A percentile compares a stretch with the other conserved stretches of the same genome.
Evolutionary conservation across 805 yeast genomes (phyloP).

Genomic region (Kodamaea hsintzibuensis): DNA sequence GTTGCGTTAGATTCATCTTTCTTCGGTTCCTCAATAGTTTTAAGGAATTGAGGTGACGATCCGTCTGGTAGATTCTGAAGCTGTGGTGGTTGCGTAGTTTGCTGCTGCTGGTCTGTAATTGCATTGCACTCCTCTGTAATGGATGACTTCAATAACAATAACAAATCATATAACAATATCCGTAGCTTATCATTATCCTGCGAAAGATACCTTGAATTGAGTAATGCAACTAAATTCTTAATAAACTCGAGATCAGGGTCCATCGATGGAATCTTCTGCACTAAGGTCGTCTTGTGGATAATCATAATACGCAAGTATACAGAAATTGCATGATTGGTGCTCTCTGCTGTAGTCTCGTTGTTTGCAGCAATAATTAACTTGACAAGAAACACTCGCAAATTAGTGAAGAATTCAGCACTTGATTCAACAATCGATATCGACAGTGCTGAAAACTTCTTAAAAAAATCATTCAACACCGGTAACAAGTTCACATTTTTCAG

Average conservation of each 20-base stretch:
- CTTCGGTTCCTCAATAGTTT: background rate
- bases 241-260: slow-evolving; percentile 49
- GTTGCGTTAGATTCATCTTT: background rate
- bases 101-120: background rate
- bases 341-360: slow-evolving; percentile 1
- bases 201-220: slow-evolving; percentile 43
- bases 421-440: slow-evolving; percentile 23
- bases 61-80: background rate
- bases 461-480: slow-evolving; percentile 43
- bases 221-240: slow-evolving; percentile 46
- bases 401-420: slow-evolving; percentile 22
- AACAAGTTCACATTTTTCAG: slow-evolving; percentile 24
- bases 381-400: slow-evolving; percentile 21
- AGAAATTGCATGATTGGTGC: slow-evolving; percentile 36
- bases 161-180: slow-evolving; percentile 59
- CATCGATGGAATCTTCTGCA: slow-evolving; percentile 41
- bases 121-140: slow-evolving; percentile 22
- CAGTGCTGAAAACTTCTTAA: slow-evolving; percentile 47
- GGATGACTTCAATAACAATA: slow-evolving; percentile 51
- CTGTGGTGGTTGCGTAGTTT: background rate
- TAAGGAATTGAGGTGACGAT: slow-evolving; percentile 1
- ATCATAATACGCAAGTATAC: slow-evolving; percentile 56
- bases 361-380: slow-evolving; percentile 22
- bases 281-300: slow-evolving; percentile 54
- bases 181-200: slow-evolving; percentile 46